phyloP scores from a whole-genome alignment of 208 protist species.

The Crithidia bombi region DNA sequence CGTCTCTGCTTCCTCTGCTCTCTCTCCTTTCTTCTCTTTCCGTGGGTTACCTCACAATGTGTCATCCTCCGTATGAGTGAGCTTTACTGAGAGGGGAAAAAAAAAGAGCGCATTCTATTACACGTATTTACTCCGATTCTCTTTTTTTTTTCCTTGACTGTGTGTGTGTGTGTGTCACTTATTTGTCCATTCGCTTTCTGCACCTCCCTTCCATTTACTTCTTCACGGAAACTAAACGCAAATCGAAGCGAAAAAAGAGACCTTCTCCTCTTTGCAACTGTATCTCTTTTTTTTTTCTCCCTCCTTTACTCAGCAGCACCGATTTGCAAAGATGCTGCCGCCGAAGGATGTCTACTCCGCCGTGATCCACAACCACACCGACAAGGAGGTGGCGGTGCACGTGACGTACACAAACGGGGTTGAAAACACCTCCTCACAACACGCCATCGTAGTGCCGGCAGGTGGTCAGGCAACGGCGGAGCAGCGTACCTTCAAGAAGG shows the following conservation, averaged over 20 bases:
- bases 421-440: constrained; percentile 6
- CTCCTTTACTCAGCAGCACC: not conserved
- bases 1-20: too few relatives aligned
- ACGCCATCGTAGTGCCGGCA: constrained; percentile 23
- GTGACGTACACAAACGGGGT: constrained; percentile 44
- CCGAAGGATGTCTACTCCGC: constrained; percentile 75
- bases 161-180: not conserved
- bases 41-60: too few relatives aligned
- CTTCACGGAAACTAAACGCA: too few relatives aligned
- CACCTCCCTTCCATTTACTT: not conserved
- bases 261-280: too few relatives aligned
- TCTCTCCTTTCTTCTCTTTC: too few relatives aligned
- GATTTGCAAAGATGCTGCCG: constrained; percentile 55
- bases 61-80: too few relatives aligned
- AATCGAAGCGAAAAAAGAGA: too few relatives aligned
- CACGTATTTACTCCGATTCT: not conserved
- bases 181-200: too few relatives aligned
- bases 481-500: constrained; percentile 39
- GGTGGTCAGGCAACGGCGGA: constrained; percentile 31
- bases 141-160: not conserved
- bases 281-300: constrained; percentile 7
- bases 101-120: not conserved
- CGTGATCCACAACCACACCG: constrained; percentile 52
- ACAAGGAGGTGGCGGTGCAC: constrained; percentile 36
- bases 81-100: too few relatives aligned